phyloP scores from a whole-genome alignment of 2,329 filamentous ascomycete genomes.

The Diaporthe eres region DNA sequence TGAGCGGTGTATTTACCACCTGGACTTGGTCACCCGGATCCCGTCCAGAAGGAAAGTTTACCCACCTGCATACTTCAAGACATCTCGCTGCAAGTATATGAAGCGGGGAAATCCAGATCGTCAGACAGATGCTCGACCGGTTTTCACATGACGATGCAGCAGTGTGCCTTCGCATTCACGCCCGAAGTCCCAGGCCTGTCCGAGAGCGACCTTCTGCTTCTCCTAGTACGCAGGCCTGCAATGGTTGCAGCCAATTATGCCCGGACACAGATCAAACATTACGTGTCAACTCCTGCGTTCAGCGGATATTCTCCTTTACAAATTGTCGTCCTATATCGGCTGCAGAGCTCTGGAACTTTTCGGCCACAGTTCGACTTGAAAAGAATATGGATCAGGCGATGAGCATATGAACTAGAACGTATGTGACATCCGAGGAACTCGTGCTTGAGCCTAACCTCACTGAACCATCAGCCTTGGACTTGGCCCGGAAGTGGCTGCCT shows the following conservation, averaged over 20 bases:
- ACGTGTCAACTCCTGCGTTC: conserved; percentile 2
- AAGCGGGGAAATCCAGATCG: neutral
- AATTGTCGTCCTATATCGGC: neutral
- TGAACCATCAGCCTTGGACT: neutral
- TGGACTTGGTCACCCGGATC: neutral
- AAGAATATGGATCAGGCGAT: no score
- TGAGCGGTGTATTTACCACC: neutral
- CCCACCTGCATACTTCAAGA: conserved; percentile 19
- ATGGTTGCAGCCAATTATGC: conserved; percentile 1
- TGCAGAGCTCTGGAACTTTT: neutral
- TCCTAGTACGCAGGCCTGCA: neutral
- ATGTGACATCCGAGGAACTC: neutral
- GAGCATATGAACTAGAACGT: neutral
- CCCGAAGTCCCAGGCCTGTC: neutral
- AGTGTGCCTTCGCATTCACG: neutral
- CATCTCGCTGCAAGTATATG: conserved; percentile 14
- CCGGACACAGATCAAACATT: conserved; percentile 7
- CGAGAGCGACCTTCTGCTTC: neutral
- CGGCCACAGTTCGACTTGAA: neutral
- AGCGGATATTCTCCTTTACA: neutral
- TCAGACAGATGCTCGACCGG: neutral
- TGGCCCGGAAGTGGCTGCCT: neutral
- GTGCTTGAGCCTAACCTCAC: neutral
- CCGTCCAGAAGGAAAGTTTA: neutral
- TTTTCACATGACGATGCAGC: neutral